phyloP scores from a whole-genome alignment of 2,329 filamentous ascomycete genomes.

The Cryphonectria radicalis region DNA sequence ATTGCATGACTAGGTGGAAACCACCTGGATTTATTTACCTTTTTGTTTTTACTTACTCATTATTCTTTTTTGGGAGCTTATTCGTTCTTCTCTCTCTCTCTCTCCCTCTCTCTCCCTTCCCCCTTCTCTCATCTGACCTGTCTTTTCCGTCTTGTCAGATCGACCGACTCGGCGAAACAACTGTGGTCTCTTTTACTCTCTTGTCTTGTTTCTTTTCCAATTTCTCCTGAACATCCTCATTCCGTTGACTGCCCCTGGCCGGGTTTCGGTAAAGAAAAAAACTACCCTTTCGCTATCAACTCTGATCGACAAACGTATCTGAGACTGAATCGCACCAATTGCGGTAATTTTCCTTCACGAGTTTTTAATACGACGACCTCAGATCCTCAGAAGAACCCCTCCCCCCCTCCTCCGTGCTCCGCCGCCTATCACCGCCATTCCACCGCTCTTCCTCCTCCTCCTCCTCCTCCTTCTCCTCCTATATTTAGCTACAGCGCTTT shows the following conservation, averaged over 20 bases:
- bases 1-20: not conserved
- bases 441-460: not conserved
- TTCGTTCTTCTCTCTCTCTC: not conserved
- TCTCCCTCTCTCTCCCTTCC: not conserved
- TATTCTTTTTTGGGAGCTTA: not conserved
- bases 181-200: not conserved
- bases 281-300: not conserved
- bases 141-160: not conserved
- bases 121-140: not conserved
- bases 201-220: conserved; percentile 4
- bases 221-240: conserved; percentile 28
- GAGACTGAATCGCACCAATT: conserved; percentile 9
- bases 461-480: not conserved
- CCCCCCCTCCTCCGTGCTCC: not conserved
- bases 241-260: conserved; percentile 25
- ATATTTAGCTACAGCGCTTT: conserved; percentile 9
- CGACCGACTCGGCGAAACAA: not conserved
- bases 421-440: not conserved
- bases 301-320: conserved; percentile 23
- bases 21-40: not conserved
- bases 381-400: not conserved
- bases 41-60: not conserved
- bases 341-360: conserved; percentile 11
- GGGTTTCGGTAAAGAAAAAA: conserved; percentile 24
- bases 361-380: conserved; percentile 1